phyloP scores from a whole-genome alignment of 1,284 basidiomycete genomes.

The Neolentinus lepideus region DNA sequence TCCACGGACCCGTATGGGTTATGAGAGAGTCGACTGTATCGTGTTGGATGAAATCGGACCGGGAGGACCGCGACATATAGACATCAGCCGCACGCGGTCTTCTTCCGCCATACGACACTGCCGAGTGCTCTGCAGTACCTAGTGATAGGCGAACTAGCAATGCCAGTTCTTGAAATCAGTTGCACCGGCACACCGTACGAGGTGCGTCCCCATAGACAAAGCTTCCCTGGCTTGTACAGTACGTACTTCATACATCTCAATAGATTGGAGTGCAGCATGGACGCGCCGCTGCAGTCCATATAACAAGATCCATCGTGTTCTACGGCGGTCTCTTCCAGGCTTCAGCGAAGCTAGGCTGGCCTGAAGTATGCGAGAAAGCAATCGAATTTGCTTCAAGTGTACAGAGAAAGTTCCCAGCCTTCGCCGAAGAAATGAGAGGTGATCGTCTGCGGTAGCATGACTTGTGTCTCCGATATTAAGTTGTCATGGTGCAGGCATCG shows the following conservation, averaged over 20 bases:
- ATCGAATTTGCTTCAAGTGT: neutral
- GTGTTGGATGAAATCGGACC: too few relatives aligned
- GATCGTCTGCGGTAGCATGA: neutral
- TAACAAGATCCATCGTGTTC: neutral
- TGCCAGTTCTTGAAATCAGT: neutral
- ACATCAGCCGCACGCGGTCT: too few relatives aligned
- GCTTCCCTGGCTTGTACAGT: neutral
- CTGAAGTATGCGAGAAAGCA: neutral
- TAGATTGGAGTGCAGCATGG: neutral
- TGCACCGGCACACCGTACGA: neutral
- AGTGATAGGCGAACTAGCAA: neutral
- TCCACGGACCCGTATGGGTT: too few relatives aligned
- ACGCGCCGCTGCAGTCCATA: neutral
- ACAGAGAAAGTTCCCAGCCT: neutral
- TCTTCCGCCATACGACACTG: too few relatives aligned
- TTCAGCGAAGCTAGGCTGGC: neutral
- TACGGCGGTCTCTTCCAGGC: neutral
- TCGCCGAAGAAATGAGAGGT: neutral
- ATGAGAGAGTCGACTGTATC: too few relatives aligned
- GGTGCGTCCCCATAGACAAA: neutral
- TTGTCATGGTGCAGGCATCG: neutral
- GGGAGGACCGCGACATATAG: too few relatives aligned
- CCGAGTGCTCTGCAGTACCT: too few relatives aligned
- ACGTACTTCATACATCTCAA: too few relatives aligned
- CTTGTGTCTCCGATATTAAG: neutral